Percentiles rank a stretch among this genome's conserved stretches.
Conservation (phyloP, 257 asterid species). For the Gardenia jasminoides region DNA sequence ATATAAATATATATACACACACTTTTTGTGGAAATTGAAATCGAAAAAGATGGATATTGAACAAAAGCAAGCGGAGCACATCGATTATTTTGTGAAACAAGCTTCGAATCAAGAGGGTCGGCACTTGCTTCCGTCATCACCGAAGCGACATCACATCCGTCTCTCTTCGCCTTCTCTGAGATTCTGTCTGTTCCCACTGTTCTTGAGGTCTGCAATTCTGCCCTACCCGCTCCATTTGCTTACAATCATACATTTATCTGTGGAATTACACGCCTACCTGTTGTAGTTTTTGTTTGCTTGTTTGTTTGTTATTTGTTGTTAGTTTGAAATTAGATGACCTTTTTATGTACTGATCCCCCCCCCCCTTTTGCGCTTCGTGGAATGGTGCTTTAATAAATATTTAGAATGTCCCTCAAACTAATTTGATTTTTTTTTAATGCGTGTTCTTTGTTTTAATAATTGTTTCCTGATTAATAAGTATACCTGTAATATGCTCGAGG, state of each 20-base stretch:
- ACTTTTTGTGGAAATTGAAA: constrained; percentile 12
- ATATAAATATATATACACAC: not conserved
- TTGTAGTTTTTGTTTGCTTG: not conserved
- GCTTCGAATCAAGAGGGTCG: constrained; percentile 55
- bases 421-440: not conserved
- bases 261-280: not conserved
- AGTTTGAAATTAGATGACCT: not conserved
- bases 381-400: not conserved
- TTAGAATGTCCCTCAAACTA: not conserved
- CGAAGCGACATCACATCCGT: constrained; percentile 93
- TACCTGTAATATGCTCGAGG: not conserved
- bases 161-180: constrained; percentile 94
- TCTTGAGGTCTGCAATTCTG: constrained; percentile 44
- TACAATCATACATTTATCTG: not conserved
- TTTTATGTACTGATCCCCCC: too few species aligned
- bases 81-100: constrained; percentile 73
- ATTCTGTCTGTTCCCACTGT: constrained; percentile 71
- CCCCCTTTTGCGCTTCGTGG: not conserved
- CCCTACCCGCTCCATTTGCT: not conserved
- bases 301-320: not conserved
- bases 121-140: constrained; percentile 56
- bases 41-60: constrained; percentile 69
- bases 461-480: not conserved
- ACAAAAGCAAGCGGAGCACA: constrained; percentile 81
- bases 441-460: not conserved